Conservation (phyloP, 768 basidiomycete genomes). For the Lyophyllum shimeji region DNA sequence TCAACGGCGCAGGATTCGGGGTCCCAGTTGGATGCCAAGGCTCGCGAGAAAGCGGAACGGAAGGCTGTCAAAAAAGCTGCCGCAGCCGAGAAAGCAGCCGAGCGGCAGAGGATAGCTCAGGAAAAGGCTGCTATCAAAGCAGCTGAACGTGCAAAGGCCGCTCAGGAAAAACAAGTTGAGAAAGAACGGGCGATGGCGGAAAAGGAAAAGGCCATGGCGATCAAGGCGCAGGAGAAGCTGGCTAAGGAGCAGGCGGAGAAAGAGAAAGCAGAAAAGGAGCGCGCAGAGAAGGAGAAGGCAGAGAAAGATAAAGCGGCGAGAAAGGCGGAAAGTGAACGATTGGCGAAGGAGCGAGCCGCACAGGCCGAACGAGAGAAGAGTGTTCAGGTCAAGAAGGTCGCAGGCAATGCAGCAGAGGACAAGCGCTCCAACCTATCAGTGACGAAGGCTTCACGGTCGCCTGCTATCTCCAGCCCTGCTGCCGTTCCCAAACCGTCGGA, state of each 20-base stretch:
- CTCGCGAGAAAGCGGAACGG: constrained; percentile 56
- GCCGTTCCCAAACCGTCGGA: constrained; percentile 25
- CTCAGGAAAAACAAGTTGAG: constrained; percentile 53
- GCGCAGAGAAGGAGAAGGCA: constrained; percentile 29
- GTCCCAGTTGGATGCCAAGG: constrained; percentile 34
- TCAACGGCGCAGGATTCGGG: constrained; percentile 30
- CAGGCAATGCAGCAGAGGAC: constrained; percentile 18
- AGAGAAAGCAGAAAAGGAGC: constrained; percentile 33
- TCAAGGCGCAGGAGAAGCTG: constrained; percentile 30
- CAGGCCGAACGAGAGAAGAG: constrained; percentile 20
- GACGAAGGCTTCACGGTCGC: constrained; percentile 3
- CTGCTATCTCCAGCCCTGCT: constrained; percentile 14
- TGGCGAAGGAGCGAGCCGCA: constrained; percentile 30
- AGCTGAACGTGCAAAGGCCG: constrained; percentile 53
- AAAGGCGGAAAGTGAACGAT: constrained; percentile 27
- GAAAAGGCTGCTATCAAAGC: constrained; percentile 58
- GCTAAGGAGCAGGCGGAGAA: constrained; percentile 36
- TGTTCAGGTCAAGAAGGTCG: constrained; percentile 21
- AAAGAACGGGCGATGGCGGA: constrained; percentile 46
- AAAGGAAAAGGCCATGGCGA: constrained; percentile 45
- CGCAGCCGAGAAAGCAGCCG: constrained; percentile 60
- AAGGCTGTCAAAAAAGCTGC: constrained; percentile 67
- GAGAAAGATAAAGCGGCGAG: constrained; percentile 24
- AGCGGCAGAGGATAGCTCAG: constrained; percentile 54
- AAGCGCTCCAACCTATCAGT: constrained; percentile 15